Conservation (phyloP, 345 rosid species). For the Erodium maritimum region DNA sequence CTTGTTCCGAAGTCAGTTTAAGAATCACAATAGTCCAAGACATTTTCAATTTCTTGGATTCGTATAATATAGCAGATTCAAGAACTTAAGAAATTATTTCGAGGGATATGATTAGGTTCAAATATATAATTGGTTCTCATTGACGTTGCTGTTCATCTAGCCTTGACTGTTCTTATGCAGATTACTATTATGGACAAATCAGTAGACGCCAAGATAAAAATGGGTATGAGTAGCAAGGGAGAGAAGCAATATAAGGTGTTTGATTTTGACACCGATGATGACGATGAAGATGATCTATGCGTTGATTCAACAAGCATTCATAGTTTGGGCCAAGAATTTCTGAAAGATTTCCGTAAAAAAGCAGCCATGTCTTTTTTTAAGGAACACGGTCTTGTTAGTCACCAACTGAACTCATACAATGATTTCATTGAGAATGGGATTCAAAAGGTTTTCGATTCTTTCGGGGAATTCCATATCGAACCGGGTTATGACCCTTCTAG, state of each 20-base stretch:
- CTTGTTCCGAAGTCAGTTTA: too few species aligned
- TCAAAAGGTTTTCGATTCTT: conserved; percentile 47
- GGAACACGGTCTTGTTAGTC: conserved; percentile 66
- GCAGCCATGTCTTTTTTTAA: conserved; percentile 50
- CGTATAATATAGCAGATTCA: too few species aligned
- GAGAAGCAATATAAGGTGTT: conserved; percentile 11
- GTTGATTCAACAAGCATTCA: conserved; percentile 12
- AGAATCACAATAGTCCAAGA: too few species aligned
- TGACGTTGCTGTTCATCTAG: too few species aligned
- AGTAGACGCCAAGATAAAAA: conserved; percentile 6
- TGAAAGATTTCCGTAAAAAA: conserved; percentile 46
- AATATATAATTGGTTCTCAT: too few species aligned
- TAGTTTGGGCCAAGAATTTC: conserved; percentile 36
- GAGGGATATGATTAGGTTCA: too few species aligned
- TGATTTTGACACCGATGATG: conserved; percentile 20
- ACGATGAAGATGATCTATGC: conserved; percentile 21
- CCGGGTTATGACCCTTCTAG: conserved; percentile 62
- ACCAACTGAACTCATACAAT: conserved; percentile 74
- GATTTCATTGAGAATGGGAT: conserved; percentile 55
- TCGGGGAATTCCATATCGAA: conserved; percentile 49
- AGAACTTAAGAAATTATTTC: too few species aligned
- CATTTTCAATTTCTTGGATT: too few species aligned
- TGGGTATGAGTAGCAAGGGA: conserved; percentile 14
- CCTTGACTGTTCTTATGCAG: too few species aligned
- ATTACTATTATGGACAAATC: conserved; percentile 26